A percentile compares a stretch with the other conserved stretches of the same genome.
Conservation (phyloP, 106 monocot genomes). For the Apostasia shenzhenica region DNA sequence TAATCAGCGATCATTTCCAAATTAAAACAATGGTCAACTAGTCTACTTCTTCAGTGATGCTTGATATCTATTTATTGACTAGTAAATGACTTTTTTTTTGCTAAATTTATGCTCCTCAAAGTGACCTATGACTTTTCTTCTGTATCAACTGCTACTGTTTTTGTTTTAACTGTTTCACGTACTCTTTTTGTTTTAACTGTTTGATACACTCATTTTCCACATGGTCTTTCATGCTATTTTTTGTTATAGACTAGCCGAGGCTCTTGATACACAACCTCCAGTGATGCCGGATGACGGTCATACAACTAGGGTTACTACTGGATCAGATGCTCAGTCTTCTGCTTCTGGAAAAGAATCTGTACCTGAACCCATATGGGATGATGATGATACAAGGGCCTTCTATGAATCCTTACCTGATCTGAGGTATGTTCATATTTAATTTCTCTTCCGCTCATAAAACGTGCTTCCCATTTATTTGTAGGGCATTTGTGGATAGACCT, state of each 20-base stretch:
- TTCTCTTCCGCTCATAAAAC: background rate
- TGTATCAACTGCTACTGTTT: no score
- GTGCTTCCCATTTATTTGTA: background rate
- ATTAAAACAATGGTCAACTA: no score
- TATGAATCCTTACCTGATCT: constrained; percentile 98
- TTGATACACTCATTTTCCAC: background rate
- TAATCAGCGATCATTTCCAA: no score
- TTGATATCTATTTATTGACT: no score
- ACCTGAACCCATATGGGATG: constrained; percentile 94
- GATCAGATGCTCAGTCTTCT: constrained; percentile 55
- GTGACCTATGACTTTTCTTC: no score
- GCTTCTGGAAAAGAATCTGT: constrained; percentile 63
- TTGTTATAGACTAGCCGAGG: constrained; percentile 73
- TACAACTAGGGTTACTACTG: constrained; percentile 80
- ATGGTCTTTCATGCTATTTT: background rate
- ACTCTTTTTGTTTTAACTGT: background rate
- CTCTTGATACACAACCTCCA: constrained; percentile 94
- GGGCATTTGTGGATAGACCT: no score
- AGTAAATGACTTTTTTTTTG: no score
- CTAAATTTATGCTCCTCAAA: no score
- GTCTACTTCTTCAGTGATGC: no score
- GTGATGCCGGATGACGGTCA: constrained; percentile 95
- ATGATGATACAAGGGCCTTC: constrained; percentile 91
- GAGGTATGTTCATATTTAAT: constrained; percentile 40
- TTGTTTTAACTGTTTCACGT: no score